phyloP scores from a whole-genome alignment of 2,329 filamentous ascomycete genomes.

The Biscogniauxia sp. region DNA sequence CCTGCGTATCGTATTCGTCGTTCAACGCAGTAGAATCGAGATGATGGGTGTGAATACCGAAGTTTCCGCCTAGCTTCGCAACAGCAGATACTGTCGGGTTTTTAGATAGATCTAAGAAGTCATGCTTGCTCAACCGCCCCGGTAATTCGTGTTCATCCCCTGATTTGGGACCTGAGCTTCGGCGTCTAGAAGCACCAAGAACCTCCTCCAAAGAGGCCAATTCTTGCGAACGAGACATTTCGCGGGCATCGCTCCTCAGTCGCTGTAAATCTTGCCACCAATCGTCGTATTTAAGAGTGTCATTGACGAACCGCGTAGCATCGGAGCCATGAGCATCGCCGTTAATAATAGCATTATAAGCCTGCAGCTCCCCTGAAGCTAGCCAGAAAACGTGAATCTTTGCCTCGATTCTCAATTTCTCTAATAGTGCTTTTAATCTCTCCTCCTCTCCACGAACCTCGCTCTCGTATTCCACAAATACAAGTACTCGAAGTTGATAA shows the following conservation, averaged over 20 bases:
- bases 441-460: constrained; percentile 77
- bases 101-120: constrained; percentile 60
- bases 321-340: constrained; percentile 57
- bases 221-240: constrained; percentile 43
- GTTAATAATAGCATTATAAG: constrained; percentile 77
- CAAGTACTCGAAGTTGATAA: constrained; percentile 72
- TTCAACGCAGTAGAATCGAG: constrained; percentile 62
- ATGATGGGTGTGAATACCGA: constrained; percentile 75
- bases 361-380: constrained; percentile 67
- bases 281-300: constrained; percentile 65
- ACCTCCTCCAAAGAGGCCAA: constrained; percentile 43
- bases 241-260: constrained; percentile 41
- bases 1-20: constrained; percentile 11
- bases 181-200: constrained; percentile 41
- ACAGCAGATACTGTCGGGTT: constrained; percentile 54
- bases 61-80: constrained; percentile 59
- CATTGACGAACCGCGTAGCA: constrained; percentile 59
- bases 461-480: constrained; percentile 86
- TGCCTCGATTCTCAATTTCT: constrained; percentile 79
- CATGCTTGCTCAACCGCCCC: constrained; percentile 49
- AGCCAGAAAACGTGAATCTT: constrained; percentile 80
- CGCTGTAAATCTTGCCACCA: constrained; percentile 80
- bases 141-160: constrained; percentile 23
- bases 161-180: constrained; percentile 42
- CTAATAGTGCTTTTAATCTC: constrained; percentile 69